Evolutionary conservation across 345 rosid species (phyloP).

Genomic region (Citropsis articulata): DNA sequence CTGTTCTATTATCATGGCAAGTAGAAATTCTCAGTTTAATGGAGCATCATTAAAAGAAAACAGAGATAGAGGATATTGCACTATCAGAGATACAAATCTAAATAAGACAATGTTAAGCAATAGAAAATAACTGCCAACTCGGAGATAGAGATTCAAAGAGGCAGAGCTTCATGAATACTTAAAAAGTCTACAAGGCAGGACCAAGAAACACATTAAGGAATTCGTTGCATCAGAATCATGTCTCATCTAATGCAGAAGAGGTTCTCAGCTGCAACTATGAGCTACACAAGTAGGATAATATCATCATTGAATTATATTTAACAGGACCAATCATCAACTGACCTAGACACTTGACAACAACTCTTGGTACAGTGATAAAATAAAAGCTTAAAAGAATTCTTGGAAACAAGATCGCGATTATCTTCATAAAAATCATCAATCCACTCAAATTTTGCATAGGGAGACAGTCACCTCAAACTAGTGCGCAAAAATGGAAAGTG

Average conservation of each 20-base stretch:
- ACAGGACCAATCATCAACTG: not conserved
- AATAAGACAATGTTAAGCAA: not conserved
- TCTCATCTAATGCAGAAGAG: not conserved
- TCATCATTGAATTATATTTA: not conserved
- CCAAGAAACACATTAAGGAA: not conserved
- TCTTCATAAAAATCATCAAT: not conserved
- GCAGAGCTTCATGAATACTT: not conserved
- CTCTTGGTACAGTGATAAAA: not conserved
- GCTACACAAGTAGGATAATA: not conserved
- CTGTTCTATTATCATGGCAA: not conserved
- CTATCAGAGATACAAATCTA: not conserved
- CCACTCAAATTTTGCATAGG: not conserved
- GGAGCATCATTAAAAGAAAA: not conserved
- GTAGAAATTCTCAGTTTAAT: not conserved
- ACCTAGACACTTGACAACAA: not conserved
- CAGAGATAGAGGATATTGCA: not conserved
- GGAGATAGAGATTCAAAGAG: not conserved
- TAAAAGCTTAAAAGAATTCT: not conserved
- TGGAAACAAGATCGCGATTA: not conserved
- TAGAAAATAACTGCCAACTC: not conserved
- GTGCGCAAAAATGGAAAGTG: not conserved
- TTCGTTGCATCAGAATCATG: not conserved
- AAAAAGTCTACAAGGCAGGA: not conserved
- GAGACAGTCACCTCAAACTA: not conserved
- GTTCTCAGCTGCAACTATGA: not conserved